Evolutionary conservation across 2,329 filamentous ascomycete species (phyloP).

Genomic region (Aspergillus latus): DNA sequence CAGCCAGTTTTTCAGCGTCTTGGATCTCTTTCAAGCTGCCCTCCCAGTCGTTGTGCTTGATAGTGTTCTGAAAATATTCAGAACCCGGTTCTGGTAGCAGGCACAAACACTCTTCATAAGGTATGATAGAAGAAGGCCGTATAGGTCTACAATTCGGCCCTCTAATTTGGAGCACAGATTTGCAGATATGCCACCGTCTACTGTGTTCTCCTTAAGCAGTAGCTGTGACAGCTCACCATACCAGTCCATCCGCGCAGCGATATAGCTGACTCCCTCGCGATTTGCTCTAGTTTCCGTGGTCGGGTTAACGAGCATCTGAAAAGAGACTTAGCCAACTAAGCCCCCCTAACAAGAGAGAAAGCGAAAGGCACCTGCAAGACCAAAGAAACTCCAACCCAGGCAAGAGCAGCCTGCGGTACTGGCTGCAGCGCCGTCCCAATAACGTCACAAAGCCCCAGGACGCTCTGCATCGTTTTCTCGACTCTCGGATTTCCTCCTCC

Average conservation of each 20-base stretch:
- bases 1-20: too few relatives aligned
- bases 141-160: not conserved
- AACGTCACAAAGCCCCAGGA: not conserved
- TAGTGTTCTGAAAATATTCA: too few relatives aligned
- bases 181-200: not conserved
- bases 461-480: not conserved
- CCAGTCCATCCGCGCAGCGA: not conserved
- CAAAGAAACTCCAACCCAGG: not conserved
- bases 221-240: not conserved
- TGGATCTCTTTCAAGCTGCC: too few relatives aligned
- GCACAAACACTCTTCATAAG: too few relatives aligned
- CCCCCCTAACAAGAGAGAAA: not conserved
- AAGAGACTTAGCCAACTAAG: too few relatives aligned
- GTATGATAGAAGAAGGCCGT: too few relatives aligned
- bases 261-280: not conserved
- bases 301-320: not conserved
- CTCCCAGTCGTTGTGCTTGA: too few relatives aligned
- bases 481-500: not conserved
- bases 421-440: not conserved
- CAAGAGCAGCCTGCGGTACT: not conserved
- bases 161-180: not conserved
- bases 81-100: too few relatives aligned
- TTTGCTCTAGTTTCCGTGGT: not conserved
- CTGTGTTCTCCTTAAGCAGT: not conserved
- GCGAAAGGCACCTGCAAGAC: not conserved